These are phyloP conservation scores for Suhomyces coccinellae DNA, from an alignment of 1,139 yeast genomes.

Conservation along the genomic window DNA sequence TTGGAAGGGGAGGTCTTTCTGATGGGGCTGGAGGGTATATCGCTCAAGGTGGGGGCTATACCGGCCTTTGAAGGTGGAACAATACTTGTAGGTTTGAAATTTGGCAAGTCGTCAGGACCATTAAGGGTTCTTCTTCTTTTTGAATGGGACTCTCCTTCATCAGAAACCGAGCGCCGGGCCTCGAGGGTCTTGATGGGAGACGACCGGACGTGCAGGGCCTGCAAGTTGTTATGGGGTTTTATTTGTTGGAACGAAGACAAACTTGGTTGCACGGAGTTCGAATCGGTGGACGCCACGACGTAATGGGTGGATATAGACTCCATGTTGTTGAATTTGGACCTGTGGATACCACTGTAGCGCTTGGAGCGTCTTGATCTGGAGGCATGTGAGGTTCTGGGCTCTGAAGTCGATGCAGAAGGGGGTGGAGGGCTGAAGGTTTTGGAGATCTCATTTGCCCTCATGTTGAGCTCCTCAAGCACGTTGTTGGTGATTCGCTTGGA, in stretches of 20 bases:
- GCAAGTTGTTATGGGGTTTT: background rate
- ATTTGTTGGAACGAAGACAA: background rate
- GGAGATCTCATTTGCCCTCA: constrained; percentile 34
- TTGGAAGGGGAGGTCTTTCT: constrained; percentile 41
- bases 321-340: constrained; percentile 38
- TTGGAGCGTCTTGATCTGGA: constrained; percentile 23
- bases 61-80: background rate
- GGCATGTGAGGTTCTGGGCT: constrained; percentile 7
- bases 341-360: constrained; percentile 37
- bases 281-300: constrained; percentile 7
- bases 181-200: constrained; percentile 8
- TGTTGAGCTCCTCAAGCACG: constrained; percentile 43
- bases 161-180: background rate
- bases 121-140: constrained; percentile 27
- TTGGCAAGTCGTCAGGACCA: constrained; percentile 27
- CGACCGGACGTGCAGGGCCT: constrained; percentile 1
- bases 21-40: constrained; percentile 19
- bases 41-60: constrained; percentile 1
- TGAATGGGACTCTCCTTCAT: constrained; percentile 14
- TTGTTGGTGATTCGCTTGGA: constrained; percentile 42
- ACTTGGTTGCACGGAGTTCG: background rate
- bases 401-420: background rate
- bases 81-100: constrained; percentile 6
- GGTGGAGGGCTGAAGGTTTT: constrained; percentile 18
- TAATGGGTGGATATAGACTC: constrained; percentile 46